Evolutionary conservation across 2,329 filamentous ascomycete genomes (phyloP).

Genomic region (Scedosporium aurantiacum): DNA sequence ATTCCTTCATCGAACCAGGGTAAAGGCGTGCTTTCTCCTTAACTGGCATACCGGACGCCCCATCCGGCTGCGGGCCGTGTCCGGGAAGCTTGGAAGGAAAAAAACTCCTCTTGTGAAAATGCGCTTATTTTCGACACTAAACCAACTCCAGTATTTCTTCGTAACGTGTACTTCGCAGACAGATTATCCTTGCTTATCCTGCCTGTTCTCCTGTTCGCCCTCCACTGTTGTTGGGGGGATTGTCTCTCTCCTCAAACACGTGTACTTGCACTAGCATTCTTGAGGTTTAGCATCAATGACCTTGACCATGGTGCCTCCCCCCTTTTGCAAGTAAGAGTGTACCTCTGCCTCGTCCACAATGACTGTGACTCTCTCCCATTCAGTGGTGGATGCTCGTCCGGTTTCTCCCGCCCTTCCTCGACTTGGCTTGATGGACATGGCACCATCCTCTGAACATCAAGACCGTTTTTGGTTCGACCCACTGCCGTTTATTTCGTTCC

Average conservation of each 20-base stretch:
- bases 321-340: background rate
- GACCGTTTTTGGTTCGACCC: background rate
- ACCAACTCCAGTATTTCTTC: background rate
- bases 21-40: background rate
- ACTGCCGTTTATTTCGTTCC: background rate
- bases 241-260: background rate
- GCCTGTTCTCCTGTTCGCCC: background rate
- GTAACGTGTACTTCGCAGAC: too few species aligned
- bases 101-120: background rate
- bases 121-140: background rate
- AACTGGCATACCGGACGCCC: background rate
- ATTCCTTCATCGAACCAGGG: background rate
- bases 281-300: background rate
- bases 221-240: background rate
- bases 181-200: background rate
- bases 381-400: background rate
- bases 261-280: background rate
- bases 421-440: background rate
- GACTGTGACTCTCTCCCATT: too few species aligned
- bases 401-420: background rate
- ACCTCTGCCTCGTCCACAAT: too few species aligned
- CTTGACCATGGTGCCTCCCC: background rate
- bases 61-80: background rate
- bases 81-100: background rate
- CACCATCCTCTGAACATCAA: background rate